Evolutionary conservation across 805 yeast species (phyloP).

Genomic region (Diddensiella caesifluorescens): DNA sequence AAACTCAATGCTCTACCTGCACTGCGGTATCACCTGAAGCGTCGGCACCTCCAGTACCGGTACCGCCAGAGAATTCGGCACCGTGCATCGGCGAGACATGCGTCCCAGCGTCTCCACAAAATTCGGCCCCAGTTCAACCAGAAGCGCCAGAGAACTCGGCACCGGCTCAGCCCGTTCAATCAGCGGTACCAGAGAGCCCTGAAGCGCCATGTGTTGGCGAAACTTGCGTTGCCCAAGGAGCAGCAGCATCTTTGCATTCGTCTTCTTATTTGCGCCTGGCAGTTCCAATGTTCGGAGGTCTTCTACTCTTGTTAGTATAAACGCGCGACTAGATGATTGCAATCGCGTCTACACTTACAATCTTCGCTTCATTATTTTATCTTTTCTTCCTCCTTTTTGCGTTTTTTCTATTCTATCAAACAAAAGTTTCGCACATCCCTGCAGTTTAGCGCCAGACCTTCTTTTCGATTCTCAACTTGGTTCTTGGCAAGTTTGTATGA

Average conservation of each 20-base stretch:
- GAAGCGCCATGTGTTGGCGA: slow-evolving; percentile 1
- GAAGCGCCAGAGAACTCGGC: not conserved
- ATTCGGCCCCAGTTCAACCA: slow-evolving; percentile 1
- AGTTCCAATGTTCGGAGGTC: not conserved
- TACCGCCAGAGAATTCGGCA: not conserved
- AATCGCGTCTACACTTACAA: not conserved
- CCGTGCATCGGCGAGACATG: not conserved
- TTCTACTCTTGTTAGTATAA: not conserved
- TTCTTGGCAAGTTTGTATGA: no score
- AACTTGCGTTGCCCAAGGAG: not conserved
- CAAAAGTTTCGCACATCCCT: no score
- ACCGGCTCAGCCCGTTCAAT: not conserved
- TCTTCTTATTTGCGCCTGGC: not conserved
- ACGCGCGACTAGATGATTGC: not conserved
- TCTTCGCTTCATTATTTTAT: not conserved
- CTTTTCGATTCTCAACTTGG: no score
- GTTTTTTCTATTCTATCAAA: not conserved
- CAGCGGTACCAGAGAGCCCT: not conserved
- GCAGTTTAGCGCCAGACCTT: no score
- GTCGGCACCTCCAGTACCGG: slow-evolving; percentile 2
- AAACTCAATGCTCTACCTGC: slow-evolving; percentile 2
- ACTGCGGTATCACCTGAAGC: slow-evolving; percentile 4
- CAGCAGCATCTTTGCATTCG: slow-evolving; percentile 1
- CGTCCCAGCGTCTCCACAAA: slow-evolving; percentile 6
- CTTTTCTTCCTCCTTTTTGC: not conserved